Base-by-base conservation (phyloP, 495 filamentous ascomycete genomes). In the Monascus purpureus region DNA sequence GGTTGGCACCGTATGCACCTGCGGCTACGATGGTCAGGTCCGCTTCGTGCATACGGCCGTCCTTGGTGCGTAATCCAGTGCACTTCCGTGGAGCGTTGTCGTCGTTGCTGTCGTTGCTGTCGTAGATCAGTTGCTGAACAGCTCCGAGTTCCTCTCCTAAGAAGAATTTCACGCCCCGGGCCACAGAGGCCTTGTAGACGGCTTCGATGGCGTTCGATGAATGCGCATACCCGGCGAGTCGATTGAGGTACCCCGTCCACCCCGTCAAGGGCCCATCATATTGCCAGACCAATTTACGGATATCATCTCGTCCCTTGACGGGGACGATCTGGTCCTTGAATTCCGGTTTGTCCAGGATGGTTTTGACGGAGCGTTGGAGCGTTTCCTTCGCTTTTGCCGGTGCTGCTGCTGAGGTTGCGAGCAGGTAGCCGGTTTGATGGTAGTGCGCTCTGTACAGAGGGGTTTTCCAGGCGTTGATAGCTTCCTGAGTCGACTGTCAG, bases 171-270 rank as follows among this genome's bases (percentile, higher is more conserved):
- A 64, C 59, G 9, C 59, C 59, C 2, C 37, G 32, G 3, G 35
- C 44, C 20, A 48, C 44, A 8, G 47, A 35, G 2, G 47, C 50
- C 5, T 42, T 38, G 34, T 42, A 52, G 0, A 55, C 37, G 0
- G 41, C 52, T 27, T 7, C 40, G 30, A 64, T 32, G 2, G 68
- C 63, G 39, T 67, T 59, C 6, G 48, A 56, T 8, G 67, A 60
- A 40, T 67, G 60, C 8, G 59, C 68, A 39, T 71, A 72, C 14
- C 69, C 68, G 5, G 59, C 67, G 16, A 63, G 52, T 8, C 53
- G 55, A 33, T 73, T 75, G 28, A 70, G 53, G 39, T 75, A 73
- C 8, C 69, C 69, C 9, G 53, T 57, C 61, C 62, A 73, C 8
- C 65, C 69, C 6, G 58, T 40, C 27, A 75, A 41, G 1, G 54